Conservation (phyloP, 495 filamentous ascomycete genomes). For the Pyrenopolyporus hunteri region DNA sequence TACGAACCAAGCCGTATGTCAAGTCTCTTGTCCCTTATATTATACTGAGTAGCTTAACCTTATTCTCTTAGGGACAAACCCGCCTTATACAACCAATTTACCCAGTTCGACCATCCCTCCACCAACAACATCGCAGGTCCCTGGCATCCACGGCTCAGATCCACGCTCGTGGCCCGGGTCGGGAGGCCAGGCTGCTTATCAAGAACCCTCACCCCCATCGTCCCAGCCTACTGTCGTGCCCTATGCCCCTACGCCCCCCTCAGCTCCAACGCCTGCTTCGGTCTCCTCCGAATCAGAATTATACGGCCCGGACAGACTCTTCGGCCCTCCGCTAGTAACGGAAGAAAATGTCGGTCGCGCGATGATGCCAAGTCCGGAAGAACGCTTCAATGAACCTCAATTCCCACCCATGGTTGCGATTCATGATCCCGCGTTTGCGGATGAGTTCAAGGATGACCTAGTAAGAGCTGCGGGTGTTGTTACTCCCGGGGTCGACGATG, state of each 20-base stretch:
- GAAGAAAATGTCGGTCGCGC: conserved; percentile 33
- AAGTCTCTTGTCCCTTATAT: background rate
- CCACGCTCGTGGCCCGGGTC: conserved; percentile 20
- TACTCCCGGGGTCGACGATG: conserved; percentile 56
- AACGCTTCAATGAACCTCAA: conserved; percentile 43
- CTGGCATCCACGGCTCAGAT: conserved; percentile 21
- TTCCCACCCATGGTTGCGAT: conserved; percentile 40
- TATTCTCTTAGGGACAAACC: conserved; percentile 18
- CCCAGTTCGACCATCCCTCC: conserved; percentile 4
- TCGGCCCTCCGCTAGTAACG: conserved; percentile 25
- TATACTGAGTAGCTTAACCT: conserved; percentile 7
- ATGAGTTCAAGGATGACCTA: conserved; percentile 52
- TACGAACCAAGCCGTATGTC: conserved; percentile 27
- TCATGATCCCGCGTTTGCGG: conserved; percentile 40
- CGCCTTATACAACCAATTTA: background rate
- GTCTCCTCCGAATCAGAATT: conserved; percentile 44
- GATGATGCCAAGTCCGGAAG: conserved; percentile 27
- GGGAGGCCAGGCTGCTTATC: background rate
- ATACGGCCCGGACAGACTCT: conserved; percentile 45
- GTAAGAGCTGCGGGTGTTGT: conserved; percentile 51
- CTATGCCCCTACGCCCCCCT: conserved; percentile 42
- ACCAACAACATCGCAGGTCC: conserved; percentile 27
- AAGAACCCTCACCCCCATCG: conserved; percentile 19
- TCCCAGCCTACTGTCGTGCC: conserved; percentile 40
- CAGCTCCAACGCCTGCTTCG: conserved; percentile 41